Conservation (phyloP, 2,329 filamentous ascomycete species). For the Penicillium vulpinum region DNA sequence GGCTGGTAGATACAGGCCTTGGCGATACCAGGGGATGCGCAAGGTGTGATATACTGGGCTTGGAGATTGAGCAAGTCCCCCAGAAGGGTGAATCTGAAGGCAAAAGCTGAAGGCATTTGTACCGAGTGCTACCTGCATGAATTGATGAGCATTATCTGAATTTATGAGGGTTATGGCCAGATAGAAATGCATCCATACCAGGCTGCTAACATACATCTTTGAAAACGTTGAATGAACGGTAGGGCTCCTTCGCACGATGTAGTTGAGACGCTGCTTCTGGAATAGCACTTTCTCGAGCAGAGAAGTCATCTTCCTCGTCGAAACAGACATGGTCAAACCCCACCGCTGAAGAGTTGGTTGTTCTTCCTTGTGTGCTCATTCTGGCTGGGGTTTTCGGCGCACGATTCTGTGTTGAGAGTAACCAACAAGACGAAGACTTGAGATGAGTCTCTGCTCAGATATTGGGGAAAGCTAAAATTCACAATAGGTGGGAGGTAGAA, state of each 20-base stretch:
- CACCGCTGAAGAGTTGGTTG: conserved; percentile 1
- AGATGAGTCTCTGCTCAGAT: background rate
- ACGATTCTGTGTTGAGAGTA: too few relatives aligned
- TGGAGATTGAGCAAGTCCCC: conserved; percentile 3
- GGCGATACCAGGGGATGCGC: conserved; percentile 4
- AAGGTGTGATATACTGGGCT: conserved; percentile 8
- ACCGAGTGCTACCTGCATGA: conserved; percentile 1
- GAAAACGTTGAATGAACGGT: conserved; percentile 8
- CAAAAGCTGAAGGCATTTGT: conserved; percentile 7
- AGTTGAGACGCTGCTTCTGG: background rate
- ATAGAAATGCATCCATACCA: background rate
- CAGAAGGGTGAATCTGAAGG: conserved; percentile 9
- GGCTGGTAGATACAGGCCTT: conserved; percentile 1
- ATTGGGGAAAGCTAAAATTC: background rate
- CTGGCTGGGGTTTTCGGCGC: background rate
- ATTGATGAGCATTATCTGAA: background rate
- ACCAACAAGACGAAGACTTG: background rate
- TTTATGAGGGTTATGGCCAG: background rate
- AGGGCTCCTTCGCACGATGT: background rate
- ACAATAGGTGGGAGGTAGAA: background rate
- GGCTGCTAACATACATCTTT: background rate
- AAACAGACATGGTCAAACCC: conserved; percentile 2
- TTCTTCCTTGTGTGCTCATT: background rate
- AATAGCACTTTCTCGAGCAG: background rate
- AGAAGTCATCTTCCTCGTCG: background rate